Evolutionary conservation across 768 basidiomycete genomes (phyloP).

Genomic region (Strobilomyces confusus): DNA sequence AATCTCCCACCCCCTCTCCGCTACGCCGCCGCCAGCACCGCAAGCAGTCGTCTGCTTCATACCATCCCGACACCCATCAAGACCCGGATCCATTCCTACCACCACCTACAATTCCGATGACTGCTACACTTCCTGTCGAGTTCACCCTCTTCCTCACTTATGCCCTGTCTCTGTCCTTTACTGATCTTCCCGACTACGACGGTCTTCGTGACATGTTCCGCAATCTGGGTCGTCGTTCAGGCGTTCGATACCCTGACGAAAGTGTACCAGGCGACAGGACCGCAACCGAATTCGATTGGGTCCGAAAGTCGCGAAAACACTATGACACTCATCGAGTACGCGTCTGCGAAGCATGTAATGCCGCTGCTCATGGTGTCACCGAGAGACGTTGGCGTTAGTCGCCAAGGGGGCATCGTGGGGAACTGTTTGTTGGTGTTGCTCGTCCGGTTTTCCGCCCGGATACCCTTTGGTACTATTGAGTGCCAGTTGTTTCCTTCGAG

Average conservation of each 20-base stretch:
- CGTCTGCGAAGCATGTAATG: constrained; percentile 33
- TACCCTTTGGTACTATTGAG: neutral
- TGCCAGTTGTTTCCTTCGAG: constrained; percentile 4
- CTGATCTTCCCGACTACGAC: constrained; percentile 86
- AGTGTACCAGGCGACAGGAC: constrained; percentile 13
- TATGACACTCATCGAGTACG: constrained; percentile 27
- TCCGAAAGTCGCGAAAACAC: constrained; percentile 33
- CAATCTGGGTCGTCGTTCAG: constrained; percentile 50
- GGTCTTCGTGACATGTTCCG: constrained; percentile 74
- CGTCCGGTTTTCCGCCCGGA: neutral
- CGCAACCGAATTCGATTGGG: constrained; percentile 43
- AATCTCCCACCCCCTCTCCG: constrained; percentile 18
- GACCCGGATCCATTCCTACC: constrained; percentile 7
- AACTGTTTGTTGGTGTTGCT: constrained; percentile 3
- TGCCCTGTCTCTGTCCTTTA: constrained; percentile 77
- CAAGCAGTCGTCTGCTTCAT: constrained; percentile 17
- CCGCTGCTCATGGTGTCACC: constrained; percentile 23
- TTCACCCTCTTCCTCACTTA: constrained; percentile 78
- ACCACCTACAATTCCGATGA: constrained; percentile 46
- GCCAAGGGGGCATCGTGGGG: constrained; percentile 1
- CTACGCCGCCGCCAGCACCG: constrained; percentile 15
- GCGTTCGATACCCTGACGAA: constrained; percentile 37
- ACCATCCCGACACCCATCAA: constrained; percentile 13
- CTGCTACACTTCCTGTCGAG: constrained; percentile 73
- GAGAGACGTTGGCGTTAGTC: constrained; percentile 26